These are phyloP conservation scores for Nissolia schottii DNA, from an alignment of 306 rosid species.

Conservation along the genomic window DNA sequence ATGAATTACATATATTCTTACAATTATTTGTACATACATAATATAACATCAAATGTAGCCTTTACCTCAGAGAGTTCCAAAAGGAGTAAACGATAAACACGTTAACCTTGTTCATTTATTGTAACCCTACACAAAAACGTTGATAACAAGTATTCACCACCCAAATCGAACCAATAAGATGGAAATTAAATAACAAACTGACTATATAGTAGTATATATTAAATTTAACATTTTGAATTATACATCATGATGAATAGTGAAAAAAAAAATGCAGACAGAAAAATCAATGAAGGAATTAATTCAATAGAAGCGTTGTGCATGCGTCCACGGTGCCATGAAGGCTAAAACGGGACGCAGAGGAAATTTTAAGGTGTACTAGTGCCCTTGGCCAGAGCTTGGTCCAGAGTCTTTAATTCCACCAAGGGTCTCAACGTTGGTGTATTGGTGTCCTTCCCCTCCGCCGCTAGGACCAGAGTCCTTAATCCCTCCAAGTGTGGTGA, in stretches of 20 bases:
- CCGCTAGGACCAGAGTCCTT: not conserved
- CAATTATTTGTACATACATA: not conserved
- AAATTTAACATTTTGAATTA: not conserved
- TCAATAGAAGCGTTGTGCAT: not conserved
- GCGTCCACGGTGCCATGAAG: no score
- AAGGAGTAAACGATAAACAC: not conserved
- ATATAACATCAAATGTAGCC: not conserved
- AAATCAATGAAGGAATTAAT: slow-evolving; percentile 2
- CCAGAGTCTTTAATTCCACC: slow-evolving; percentile 12
- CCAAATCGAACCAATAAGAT: no score
- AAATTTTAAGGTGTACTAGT: not conserved
- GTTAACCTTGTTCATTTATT: not conserved
- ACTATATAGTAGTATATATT: no score
- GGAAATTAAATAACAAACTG: no score
- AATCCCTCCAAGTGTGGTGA: not conserved
- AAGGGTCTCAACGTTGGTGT: not conserved
- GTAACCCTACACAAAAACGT: no score
- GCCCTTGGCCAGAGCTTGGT: slow-evolving; percentile 5
- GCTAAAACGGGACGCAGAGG: no score
- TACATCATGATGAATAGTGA: not conserved
- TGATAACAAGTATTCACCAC: no score
- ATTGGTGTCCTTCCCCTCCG: slow-evolving; percentile 23
- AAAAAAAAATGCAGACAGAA: not conserved
- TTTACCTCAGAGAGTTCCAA: not conserved
- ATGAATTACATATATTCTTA: not conserved